Conservation (phyloP, 768 basidiomycete genomes). For the Basidioascus undulatus region DNA sequence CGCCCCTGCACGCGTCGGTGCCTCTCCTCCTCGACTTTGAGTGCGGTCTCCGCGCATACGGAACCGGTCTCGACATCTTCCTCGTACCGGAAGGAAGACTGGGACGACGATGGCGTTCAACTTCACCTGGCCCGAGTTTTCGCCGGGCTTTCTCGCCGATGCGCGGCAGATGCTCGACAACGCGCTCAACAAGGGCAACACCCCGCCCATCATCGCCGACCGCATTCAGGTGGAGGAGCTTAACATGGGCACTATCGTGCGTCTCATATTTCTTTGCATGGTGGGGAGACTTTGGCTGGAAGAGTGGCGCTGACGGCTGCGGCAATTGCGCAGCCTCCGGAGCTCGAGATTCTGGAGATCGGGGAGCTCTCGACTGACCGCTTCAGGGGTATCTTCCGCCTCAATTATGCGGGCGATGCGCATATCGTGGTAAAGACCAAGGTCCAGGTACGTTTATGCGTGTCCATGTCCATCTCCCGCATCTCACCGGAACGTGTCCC, state of each 20-base stretch:
- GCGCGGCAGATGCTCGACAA: slow-evolving; percentile 86
- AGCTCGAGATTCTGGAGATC: slow-evolving; percentile 88
- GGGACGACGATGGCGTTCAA: slow-evolving; percentile 20
- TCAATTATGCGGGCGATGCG: slow-evolving; percentile 87
- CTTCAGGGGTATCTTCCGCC: slow-evolving; percentile 85
- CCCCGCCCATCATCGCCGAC: slow-evolving; percentile 91
- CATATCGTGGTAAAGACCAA: slow-evolving; percentile 65
- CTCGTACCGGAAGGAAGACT: no score
- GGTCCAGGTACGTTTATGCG: slow-evolving; percentile 42
- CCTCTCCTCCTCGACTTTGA: no score
- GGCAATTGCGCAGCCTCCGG: slow-evolving; percentile 47
- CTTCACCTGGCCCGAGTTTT: slow-evolving; percentile 93
- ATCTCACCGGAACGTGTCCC: no score
- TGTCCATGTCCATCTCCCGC: not conserved
- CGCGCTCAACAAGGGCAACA: slow-evolving; percentile 91
- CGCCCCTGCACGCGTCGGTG: no score
- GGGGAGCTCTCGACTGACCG: slow-evolving; percentile 88
- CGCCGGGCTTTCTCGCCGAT: slow-evolving; percentile 85
- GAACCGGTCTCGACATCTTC: no score
- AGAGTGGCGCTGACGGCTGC: slow-evolving; percentile 1
- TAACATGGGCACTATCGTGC: slow-evolving; percentile 92
- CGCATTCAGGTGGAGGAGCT: slow-evolving; percentile 92
- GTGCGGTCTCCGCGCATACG: no score
- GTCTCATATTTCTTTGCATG: not conserved
- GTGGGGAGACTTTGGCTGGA: no score